Base-by-base conservation (phyloP, 306 rosid genomes). In the Myrica gale region DNA sequence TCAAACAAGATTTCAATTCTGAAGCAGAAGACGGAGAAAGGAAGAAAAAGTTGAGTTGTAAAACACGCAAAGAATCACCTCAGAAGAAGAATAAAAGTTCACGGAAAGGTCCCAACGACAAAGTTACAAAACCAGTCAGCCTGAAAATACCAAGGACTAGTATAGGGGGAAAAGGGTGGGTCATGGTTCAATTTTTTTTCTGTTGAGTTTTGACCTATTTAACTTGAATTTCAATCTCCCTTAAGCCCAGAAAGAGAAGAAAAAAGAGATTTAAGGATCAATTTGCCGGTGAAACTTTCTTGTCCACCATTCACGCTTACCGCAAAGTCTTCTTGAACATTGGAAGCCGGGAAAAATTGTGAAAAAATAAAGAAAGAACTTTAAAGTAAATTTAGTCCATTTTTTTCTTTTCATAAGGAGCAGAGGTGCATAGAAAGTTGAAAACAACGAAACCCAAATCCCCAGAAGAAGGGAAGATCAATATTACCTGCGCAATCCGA, bases 401-500 rank as follows among this genome's bases (percentile, higher is more conserved):
- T 32, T 32, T 2, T 32, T 32, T n/a, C n/a, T 32, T 32, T 3
- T 32, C 9, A 54, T 5, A 21, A 6, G 3, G 9, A 54, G 21
- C 41, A 58, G 9, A 11, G 10, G 6, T 3, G 57, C 16, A 26
- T 5, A n/a, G n/a, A n/a, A n/a, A n/a, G n/a, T n/a, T n/a, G n/a
- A 17, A 8, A 37, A 10, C 44, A 70, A n/a, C n/a, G 26, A 19
- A 23, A 54, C 13, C 46, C 75, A 17, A 16, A 6, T 17, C 56
- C n/a, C 20, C 32, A 11, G 56, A 60, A 60, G 45, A 73, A 45
- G 19, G 17, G 47, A 56, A 46, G 48, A 48, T 37, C 68, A 65
- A 21, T 1, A 9, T 75, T 82, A 88, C 92, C 90, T 86, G 82
- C 3, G 89, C 88, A 80, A 88, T 88, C 65, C 72, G 81, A 73